Evolutionary conservation across 148 eudicot genomes (phyloP).

Genomic region (Bassia scoparia): DNA sequence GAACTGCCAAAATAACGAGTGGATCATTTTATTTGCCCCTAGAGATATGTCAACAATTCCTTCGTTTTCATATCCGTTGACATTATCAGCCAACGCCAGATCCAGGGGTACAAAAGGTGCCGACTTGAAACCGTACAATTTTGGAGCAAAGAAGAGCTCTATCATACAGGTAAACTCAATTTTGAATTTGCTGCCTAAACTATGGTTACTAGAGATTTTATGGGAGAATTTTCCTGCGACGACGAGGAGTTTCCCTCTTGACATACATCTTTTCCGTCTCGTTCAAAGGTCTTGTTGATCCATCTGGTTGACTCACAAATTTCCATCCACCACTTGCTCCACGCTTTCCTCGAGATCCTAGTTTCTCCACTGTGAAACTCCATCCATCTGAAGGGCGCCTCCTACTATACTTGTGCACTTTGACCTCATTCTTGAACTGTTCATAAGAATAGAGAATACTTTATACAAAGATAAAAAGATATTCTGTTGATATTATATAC

Average conservation of each 20-base stretch:
- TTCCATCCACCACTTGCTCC: conserved; percentile 88
- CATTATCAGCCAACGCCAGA: background rate
- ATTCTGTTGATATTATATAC: background rate
- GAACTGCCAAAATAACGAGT: background rate
- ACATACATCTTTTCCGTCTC: conserved; percentile 73
- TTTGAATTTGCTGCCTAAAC: conserved; percentile 1
- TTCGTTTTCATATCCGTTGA: background rate
- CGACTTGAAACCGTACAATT: background rate
- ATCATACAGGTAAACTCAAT: conserved; percentile 12
- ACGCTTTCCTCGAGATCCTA: conserved; percentile 50
- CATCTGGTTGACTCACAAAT: conserved; percentile 63
- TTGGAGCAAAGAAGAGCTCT: conserved; percentile 6
- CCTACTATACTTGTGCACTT: conserved; percentile 76
- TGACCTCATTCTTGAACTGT: conserved; percentile 60
- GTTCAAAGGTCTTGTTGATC: conserved; percentile 71
- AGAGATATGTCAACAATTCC: conserved; percentile 3
- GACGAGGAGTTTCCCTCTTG: conserved; percentile 76
- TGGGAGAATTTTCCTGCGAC: conserved; percentile 59
- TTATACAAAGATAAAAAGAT: background rate
- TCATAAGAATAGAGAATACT: conserved; percentile 1
- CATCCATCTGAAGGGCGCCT: conserved; percentile 79
- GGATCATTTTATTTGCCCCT: conserved; percentile 1
- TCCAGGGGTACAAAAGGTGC: conserved; percentile 9
- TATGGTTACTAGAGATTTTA: conserved; percentile 19
- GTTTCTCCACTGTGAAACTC: conserved; percentile 28